These are phyloP conservation scores for Colletotrichum endophyticum DNA, from an alignment of 2,329 filamentous ascomycete genomes.

Conservation along the genomic window DNA sequence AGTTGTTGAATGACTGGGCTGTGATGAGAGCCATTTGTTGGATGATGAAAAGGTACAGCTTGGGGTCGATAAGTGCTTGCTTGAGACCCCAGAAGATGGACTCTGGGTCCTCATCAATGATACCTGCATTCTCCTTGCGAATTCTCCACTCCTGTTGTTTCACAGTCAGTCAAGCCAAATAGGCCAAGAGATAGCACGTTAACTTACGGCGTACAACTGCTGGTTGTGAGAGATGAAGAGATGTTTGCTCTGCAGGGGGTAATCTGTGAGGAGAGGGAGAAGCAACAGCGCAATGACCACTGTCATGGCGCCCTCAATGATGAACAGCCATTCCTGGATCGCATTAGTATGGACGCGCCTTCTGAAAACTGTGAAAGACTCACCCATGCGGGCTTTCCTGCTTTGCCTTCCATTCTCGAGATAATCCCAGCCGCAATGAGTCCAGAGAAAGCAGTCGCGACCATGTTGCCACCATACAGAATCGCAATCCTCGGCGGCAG, in stretches of 20 bases:
- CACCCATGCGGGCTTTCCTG: conserved; percentile 1
- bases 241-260: conserved; percentile 15
- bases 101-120: not conserved
- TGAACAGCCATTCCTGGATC: conserved; percentile 41
- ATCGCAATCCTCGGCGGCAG: conserved; percentile 66
- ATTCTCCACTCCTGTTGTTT: not conserved
- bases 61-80: not conserved
- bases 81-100: conserved; percentile 9
- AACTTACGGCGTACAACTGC: conserved; percentile 2
- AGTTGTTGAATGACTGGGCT: conserved; percentile 38
- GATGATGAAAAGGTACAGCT: conserved; percentile 22
- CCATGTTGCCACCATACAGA: conserved; percentile 63
- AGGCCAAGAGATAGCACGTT: not conserved
- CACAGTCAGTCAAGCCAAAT: too few species aligned
- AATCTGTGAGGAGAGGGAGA: conserved; percentile 26
- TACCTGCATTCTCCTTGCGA: conserved; percentile 7
- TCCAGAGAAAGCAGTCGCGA: conserved; percentile 72
- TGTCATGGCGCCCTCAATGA: conserved; percentile 62
- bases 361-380: not conserved
- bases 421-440: conserved; percentile 69
- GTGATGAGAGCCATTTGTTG: conserved; percentile 27
- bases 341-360: conserved; percentile 41
- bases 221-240: not conserved
- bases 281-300: conserved; percentile 21
- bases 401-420: conserved; percentile 49